Evolutionary conservation across 2,329 filamentous ascomycete species (phyloP).

Genomic region (Penicillium sp.): DNA sequence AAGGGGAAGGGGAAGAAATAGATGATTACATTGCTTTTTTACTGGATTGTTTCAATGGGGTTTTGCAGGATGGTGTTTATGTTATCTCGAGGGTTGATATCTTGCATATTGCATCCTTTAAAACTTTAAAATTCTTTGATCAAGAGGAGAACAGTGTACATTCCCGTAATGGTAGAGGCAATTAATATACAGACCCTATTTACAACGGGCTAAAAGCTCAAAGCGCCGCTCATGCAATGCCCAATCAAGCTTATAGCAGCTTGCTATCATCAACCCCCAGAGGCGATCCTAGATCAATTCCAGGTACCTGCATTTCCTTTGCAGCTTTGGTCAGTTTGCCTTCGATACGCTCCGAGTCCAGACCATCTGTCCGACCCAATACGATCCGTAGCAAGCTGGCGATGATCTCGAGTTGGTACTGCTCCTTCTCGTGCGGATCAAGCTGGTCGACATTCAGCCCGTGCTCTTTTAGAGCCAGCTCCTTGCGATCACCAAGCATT

Average conservation of each 20-base stretch:
- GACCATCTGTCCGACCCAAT: constrained; percentile 31
- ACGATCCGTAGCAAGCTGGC: constrained; percentile 39
- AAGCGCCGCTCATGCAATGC: constrained; percentile 16
- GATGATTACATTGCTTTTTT: constrained; percentile 12
- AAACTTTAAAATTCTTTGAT: not conserved
- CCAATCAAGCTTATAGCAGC: constrained; percentile 17
- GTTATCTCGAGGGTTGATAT: not conserved
- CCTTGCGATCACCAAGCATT: constrained; percentile 39
- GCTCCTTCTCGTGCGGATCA: constrained; percentile 34
- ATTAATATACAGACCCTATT: constrained; percentile 13
- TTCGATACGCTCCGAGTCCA: constrained; percentile 29
- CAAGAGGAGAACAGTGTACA: constrained; percentile 7
- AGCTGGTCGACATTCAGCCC: constrained; percentile 34
- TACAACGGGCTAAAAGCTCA: not conserved
- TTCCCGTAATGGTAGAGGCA: not conserved
- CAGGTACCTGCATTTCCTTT: constrained; percentile 35
- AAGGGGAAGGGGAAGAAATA: constrained; percentile 48
- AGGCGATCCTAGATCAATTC: constrained; percentile 30
- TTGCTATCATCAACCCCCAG: constrained; percentile 25
- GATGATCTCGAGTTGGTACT: constrained; percentile 43
- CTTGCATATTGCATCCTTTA: not conserved
- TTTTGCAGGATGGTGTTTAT: constrained; percentile 3
- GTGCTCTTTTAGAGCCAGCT: constrained; percentile 28
- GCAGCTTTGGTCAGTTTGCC: constrained; percentile 32
- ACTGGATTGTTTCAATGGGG: constrained; percentile 1